Base-by-base conservation (phyloP, 768 basidiomycete genomes). In the Leucosporidium scottii region DNA sequence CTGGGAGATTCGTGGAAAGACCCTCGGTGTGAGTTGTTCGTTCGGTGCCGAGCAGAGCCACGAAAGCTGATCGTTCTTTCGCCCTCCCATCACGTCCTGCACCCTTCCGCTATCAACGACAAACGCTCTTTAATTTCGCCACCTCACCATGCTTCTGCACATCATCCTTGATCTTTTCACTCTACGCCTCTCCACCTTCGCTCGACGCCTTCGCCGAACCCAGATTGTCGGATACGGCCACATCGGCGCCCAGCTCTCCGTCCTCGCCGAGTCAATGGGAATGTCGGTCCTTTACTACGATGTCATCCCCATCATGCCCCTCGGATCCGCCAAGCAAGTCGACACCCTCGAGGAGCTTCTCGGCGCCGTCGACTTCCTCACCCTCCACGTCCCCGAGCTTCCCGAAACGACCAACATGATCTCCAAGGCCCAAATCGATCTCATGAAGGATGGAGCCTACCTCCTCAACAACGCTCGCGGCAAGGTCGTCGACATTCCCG, bases 391-490 rank as follows among this genome's bases (percentile, higher is more conserved):
- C 23, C 96, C 96, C 51, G 96, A 99, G 77, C 85, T 93, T 12
- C 88, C 91, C 18, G 96, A 99, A 79, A 99, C 96, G 44, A 88
- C 85, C 79, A 89, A 94, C 77, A 87, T 99, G 87, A 97, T 99
- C 76, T 85, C 86, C 15, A 80, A 80, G 51, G 79, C 81, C 49
- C 83, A 98, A 78, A 82, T 99, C 44, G 81, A 83, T n/a, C 82
- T 85, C 78, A 98, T 98, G 94, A 98, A 97, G 81, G 82, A 86
- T 76, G 93, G 94, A 53, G 79, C 94, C 0, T 99, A 96, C 80
- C 85, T 99, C 71, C 89, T 99, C 79, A 99, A 99, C 82, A 98
- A 99, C 78, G 90, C 96, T 8, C 90, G 96, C 68, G 96, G 96
- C 59, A 86, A 83, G 72, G 93, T 98, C 58, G 90, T 98, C 71